Percentiles rank a stretch among this genome's conserved stretches.
Conservation (phyloP, 495 filamentous ascomycete genomes). For the Hypoxylon perforatum region DNA sequence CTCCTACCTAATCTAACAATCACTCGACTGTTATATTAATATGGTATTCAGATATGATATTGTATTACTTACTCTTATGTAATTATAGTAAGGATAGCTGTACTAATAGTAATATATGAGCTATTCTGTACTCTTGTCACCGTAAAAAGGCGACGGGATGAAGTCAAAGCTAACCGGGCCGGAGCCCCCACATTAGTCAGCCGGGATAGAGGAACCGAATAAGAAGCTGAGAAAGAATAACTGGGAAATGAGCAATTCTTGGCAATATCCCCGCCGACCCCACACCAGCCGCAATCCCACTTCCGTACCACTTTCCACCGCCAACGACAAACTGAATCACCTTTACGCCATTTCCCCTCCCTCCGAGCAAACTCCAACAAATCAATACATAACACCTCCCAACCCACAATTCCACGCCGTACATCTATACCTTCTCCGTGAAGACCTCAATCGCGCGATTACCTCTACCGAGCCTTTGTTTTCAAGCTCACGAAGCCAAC, state of each 20-base stretch:
- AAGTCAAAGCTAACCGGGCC: conserved; percentile 19
- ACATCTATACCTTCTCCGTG: too few species aligned
- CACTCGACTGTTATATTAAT: too few species aligned
- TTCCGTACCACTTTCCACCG: conserved; percentile 29
- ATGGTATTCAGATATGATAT: too few species aligned
- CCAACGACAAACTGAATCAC: conserved; percentile 20
- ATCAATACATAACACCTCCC: conserved; percentile 1
- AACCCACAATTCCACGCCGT: conserved; percentile 6
- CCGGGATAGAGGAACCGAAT: neutral
- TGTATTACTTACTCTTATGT: too few species aligned
- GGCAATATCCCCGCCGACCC: neutral
- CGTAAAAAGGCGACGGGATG: conserved; percentile 4
- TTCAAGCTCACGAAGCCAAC: conserved; percentile 10
- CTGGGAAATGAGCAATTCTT: neutral
- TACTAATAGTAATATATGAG: too few species aligned
- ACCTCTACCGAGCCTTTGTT: too few species aligned
- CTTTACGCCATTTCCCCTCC: conserved; percentile 21
- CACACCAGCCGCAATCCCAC: conserved; percentile 28
- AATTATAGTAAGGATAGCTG: too few species aligned
- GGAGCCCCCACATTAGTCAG: conserved; percentile 9
- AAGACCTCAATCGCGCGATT: too few species aligned
- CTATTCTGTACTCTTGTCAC: too few species aligned
- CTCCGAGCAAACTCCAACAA: conserved; percentile 13
- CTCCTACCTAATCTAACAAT: too few species aligned
- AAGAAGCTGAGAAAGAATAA: neutral